A percentile compares a stretch with the other conserved stretches of the same genome.
Conservation (phyloP, 805 yeast genomes). For the Priceomyces haplophilus region DNA sequence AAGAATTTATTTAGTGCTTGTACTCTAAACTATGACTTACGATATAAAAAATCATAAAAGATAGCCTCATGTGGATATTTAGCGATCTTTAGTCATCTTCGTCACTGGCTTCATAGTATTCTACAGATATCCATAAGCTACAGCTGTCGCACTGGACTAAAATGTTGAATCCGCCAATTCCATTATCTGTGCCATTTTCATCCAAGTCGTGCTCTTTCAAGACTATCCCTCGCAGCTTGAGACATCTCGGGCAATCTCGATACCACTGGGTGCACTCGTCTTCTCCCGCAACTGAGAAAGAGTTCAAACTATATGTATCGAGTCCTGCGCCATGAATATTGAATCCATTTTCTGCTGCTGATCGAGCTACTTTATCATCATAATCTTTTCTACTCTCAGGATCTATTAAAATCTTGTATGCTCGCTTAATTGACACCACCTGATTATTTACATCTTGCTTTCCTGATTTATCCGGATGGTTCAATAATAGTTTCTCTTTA, state of each 20-base stretch:
- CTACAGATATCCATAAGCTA: conserved; percentile 80
- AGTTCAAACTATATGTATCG: conserved; percentile 64
- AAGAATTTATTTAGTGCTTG: background rate
- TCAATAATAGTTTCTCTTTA: conserved; percentile 49
- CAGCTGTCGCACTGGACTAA: conserved; percentile 80
- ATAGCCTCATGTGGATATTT: no score
- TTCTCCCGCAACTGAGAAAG: conserved; percentile 43
- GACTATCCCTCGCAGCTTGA: conserved; percentile 47
- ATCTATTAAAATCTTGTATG: conserved; percentile 57
- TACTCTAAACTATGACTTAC: no score
- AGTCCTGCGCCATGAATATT: conserved; percentile 61
- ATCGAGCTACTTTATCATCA: conserved; percentile 43
- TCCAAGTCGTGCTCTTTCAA: conserved; percentile 62
- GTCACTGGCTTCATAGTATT: conserved; percentile 50
- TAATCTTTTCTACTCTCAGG: conserved; percentile 43
- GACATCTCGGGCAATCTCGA: conserved; percentile 68
- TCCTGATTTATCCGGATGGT: conserved; percentile 76
- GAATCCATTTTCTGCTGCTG: conserved; percentile 35
- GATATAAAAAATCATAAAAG: no score
- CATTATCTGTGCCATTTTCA: conserved; percentile 49
- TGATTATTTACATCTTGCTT: conserved; percentile 7
- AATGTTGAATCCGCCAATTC: conserved; percentile 56
- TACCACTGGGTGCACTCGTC: conserved; percentile 36
- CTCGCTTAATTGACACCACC: conserved; percentile 47
- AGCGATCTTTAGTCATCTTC: background rate